phyloP scores from a whole-genome alignment of 2,329 filamentous ascomycete species.

The Arthroderma sp. region DNA sequence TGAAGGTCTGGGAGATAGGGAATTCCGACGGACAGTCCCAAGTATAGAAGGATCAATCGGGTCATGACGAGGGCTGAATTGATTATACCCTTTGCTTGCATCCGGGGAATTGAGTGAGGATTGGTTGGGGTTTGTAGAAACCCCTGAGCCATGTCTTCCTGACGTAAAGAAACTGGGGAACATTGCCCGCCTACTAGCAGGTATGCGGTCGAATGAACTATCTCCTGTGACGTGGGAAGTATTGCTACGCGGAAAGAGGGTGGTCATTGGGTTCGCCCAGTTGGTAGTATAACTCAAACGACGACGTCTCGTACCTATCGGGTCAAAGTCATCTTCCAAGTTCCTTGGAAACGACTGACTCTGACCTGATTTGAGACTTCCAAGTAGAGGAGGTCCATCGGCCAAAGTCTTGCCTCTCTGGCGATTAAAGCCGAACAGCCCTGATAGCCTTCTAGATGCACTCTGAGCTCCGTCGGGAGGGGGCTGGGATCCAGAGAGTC shows the following conservation, averaged over 20 bases:
- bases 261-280: constrained; percentile 41
- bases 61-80: constrained; percentile 36
- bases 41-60: constrained; percentile 37
- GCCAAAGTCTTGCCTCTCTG: constrained; percentile 50
- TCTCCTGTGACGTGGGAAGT: constrained; percentile 32
- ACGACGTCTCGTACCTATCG: constrained; percentile 39
- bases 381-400: constrained; percentile 46
- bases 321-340: constrained; percentile 41
- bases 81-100: constrained; percentile 33
- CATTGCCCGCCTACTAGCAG: constrained; percentile 26
- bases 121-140: constrained; percentile 21
- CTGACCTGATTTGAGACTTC: constrained; percentile 47
- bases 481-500: constrained; percentile 6
- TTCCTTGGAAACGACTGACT: constrained; percentile 53
- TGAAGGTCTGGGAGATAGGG: constrained; percentile 37
- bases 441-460: constrained; percentile 44
- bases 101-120: constrained; percentile 25
- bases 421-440: constrained; percentile 46
- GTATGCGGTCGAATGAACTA: constrained; percentile 27
- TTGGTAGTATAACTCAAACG: constrained; percentile 47
- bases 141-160: constrained; percentile 27
- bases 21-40: constrained; percentile 32
- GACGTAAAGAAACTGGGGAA: constrained; percentile 36
- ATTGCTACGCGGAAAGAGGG: constrained; percentile 35
- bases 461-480: constrained; percentile 33